These are phyloP conservation scores for Aurinia saxatilis DNA, from an alignment of 345 rosid species.

Conservation along the genomic window DNA sequence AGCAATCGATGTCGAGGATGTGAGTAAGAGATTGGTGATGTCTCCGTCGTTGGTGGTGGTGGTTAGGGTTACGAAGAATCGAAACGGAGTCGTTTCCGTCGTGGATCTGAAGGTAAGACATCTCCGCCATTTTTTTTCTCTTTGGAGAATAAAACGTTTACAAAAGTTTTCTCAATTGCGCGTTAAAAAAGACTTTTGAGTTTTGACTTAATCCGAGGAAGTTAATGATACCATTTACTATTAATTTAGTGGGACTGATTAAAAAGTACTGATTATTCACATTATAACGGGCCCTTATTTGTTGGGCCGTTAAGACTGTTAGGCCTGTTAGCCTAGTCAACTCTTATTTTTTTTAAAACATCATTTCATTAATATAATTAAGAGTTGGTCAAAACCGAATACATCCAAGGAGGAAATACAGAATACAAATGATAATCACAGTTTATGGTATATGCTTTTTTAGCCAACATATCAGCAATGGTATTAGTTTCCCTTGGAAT, in stretches of 20 bases:
- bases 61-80: slow-evolving; percentile 14
- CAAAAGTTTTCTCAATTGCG: background rate
- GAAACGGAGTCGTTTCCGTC: slow-evolving; percentile 25
- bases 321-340: too few species aligned
- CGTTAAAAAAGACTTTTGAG: background rate
- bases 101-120: slow-evolving; percentile 39
- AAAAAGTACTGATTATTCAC: background rate
- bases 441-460: too few species aligned
- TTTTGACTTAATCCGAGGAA: background rate
- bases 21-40: slow-evolving; percentile 17
- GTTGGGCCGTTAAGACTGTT: background rate
- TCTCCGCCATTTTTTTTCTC: slow-evolving; percentile 28
- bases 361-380: too few species aligned
- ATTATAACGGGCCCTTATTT: background rate
- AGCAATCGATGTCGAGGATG: slow-evolving; percentile 23
- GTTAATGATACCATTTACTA: background rate
- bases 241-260: background rate
- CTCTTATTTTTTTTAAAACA: too few species aligned
- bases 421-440: too few species aligned
- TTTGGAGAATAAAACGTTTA: background rate
- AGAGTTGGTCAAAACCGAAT: too few species aligned
- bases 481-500: too few species aligned
- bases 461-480: too few species aligned
- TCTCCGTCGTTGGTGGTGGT: slow-evolving; percentile 19
- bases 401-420: too few species aligned